phyloP scores from a whole-genome alignment of 805 yeast genomes.

The Wickerhamomyces ciferrii region DNA sequence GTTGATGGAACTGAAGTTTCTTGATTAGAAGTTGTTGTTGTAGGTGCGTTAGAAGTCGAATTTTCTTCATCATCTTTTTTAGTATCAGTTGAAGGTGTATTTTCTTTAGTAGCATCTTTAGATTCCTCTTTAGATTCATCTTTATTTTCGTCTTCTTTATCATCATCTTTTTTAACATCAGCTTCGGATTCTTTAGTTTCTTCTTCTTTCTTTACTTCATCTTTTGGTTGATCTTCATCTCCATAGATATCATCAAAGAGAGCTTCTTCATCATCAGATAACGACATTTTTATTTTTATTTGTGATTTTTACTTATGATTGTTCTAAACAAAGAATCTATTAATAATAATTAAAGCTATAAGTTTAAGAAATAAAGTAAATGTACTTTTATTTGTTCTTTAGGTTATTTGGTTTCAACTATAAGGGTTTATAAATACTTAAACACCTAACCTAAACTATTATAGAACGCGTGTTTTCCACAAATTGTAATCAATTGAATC shows the following conservation, averaged over 20 bases:
- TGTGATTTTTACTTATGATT: too few species aligned
- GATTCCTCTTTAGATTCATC: neutral
- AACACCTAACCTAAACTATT: neutral
- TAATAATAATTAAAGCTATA: neutral
- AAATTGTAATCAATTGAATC: too few species aligned
- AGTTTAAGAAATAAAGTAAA: neutral
- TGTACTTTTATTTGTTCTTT: neutral
- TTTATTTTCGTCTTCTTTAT: conserved; percentile 3
- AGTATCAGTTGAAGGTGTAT: conserved; percentile 1
- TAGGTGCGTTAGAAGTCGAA: conserved; percentile 13
- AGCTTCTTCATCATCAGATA: conserved; percentile 88
- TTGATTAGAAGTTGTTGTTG: neutral
- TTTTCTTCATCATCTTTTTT: neutral
- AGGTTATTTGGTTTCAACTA: neutral
- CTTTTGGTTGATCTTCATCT: conserved; percentile 19
- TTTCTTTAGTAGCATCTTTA: neutral
- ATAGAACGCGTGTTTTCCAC: neutral
- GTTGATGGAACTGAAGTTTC: neutral
- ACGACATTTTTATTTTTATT: conserved; percentile 40
- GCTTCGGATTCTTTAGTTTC: conserved; percentile 5
- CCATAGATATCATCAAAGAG: conserved; percentile 87
- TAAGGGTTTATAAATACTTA: neutral
- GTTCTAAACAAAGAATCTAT: too few species aligned
- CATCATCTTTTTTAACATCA: conserved; percentile 8
- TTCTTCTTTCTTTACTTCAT: conserved; percentile 12